Evolutionary conservation across 2,329 filamentous ascomycete species (phyloP).

Genomic region (Calonectria henricotiae): DNA sequence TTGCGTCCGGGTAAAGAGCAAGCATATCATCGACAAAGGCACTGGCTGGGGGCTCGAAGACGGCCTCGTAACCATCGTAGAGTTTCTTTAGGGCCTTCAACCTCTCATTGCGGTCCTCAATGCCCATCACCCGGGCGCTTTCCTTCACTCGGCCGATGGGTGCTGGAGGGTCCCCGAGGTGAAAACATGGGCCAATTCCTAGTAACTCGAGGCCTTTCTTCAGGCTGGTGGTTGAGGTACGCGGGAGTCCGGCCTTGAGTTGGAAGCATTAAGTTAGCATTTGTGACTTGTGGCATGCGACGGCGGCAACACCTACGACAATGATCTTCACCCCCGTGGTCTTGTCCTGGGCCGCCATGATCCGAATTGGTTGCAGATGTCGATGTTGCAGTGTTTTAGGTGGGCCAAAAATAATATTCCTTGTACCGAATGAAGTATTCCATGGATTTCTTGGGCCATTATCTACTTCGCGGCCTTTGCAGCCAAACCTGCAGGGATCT

Average conservation of each 20-base stretch:
- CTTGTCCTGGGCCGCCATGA: slow-evolving; percentile 26
- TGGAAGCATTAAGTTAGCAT: neutral
- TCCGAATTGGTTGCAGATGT: neutral
- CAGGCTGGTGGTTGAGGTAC: slow-evolving; percentile 44
- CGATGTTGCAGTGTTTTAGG: neutral
- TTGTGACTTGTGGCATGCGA: neutral
- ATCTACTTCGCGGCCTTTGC: slow-evolving; percentile 5
- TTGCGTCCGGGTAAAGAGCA: slow-evolving; percentile 40
- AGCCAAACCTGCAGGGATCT: neutral
- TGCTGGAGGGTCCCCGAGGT: slow-evolving; percentile 43
- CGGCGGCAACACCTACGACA: slow-evolving; percentile 35
- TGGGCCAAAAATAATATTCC: slow-evolving; percentile 5
- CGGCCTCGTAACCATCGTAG: slow-evolving; percentile 43
- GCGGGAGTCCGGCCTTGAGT: slow-evolving; percentile 40
- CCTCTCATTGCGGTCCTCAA: slow-evolving; percentile 40
- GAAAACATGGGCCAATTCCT: slow-evolving; percentile 41
- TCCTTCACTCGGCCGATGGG: slow-evolving; percentile 42
- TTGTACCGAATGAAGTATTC: neutral
- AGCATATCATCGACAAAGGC: slow-evolving; percentile 44
- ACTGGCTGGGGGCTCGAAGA: slow-evolving; percentile 45
- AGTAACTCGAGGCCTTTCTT: slow-evolving; percentile 45
- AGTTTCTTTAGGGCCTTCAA: slow-evolving; percentile 41
- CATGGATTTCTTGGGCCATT: neutral
- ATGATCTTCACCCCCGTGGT: slow-evolving; percentile 40
- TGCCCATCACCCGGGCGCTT: slow-evolving; percentile 41